phyloP scores from a whole-genome alignment of 306 rosid species.

The Inga laurina region DNA sequence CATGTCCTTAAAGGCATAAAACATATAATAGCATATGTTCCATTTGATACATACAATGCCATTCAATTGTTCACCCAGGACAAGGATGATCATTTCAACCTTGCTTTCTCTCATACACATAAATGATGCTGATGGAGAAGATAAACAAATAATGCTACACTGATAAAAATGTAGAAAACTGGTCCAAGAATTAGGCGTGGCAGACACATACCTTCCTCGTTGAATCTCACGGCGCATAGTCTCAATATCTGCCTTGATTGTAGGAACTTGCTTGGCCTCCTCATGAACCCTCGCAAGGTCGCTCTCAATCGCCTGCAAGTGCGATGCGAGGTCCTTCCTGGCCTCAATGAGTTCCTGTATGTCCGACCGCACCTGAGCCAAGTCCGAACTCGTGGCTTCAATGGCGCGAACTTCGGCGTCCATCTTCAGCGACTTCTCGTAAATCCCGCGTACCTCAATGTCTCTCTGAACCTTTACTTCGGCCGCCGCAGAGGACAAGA shows the following conservation, averaged over 20 bases:
- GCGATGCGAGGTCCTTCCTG: conserved; percentile 51
- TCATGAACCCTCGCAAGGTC: conserved; percentile 45
- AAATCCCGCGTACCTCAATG: conserved; percentile 67
- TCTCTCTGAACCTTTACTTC: conserved; percentile 66
- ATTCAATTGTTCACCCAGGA: not conserved
- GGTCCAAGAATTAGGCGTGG: not conserved
- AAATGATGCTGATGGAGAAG: not conserved
- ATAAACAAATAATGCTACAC: not conserved
- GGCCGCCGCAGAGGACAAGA: conserved; percentile 50
- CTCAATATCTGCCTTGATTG: conserved; percentile 59
- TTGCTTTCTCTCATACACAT: not conserved
- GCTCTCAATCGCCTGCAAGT: conserved; percentile 50
- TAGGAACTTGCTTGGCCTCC: conserved; percentile 47
- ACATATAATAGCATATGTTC: not conserved
- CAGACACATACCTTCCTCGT: conserved; percentile 73
- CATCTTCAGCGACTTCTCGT: conserved; percentile 68
- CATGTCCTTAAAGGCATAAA: not conserved
- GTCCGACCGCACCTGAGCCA: conserved; percentile 60
- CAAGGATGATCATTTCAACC: not conserved
- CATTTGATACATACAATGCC: not conserved
- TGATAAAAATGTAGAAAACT: not conserved
- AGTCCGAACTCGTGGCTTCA: conserved; percentile 58
- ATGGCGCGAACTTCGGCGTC: conserved; percentile 71
- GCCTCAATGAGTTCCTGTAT: conserved; percentile 41
- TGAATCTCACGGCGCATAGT: conserved; percentile 61